Conservation (phyloP, 176 grass and related monocot species). For the Tillandsia fasciculata region DNA sequence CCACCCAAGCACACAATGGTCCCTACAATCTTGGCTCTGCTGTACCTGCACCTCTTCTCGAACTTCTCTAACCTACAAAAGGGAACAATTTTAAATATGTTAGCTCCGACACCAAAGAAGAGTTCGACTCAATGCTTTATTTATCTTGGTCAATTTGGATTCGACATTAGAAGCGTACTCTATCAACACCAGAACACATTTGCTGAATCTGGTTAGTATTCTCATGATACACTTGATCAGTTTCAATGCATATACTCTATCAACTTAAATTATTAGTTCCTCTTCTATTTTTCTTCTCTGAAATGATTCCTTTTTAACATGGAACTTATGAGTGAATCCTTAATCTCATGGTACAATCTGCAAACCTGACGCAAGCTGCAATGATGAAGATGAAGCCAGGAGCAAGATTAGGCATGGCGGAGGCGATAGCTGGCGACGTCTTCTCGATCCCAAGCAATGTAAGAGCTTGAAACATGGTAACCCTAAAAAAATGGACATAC, state of each 20-base stretch:
- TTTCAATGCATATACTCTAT: too few species aligned
- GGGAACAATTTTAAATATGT: neutral
- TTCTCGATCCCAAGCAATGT: slow-evolving; percentile 31
- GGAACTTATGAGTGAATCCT: neutral
- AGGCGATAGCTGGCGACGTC: slow-evolving; percentile 35
- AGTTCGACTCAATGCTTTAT: neutral
- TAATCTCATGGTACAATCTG: neutral
- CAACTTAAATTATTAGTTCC: too few species aligned
- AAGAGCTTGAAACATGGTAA: slow-evolving; percentile 39
- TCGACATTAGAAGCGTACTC: too few species aligned
- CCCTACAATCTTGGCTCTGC: slow-evolving; percentile 45
- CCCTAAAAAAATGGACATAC: slow-evolving; percentile 10
- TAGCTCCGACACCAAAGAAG: neutral
- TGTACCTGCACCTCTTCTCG: slow-evolving; percentile 44
- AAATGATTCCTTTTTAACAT: too few species aligned
- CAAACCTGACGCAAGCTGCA: slow-evolving; percentile 38
- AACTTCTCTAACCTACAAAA: slow-evolving; percentile 51
- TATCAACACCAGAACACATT: too few species aligned
- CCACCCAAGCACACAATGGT: slow-evolving; percentile 55
- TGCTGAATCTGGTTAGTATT: too few species aligned
- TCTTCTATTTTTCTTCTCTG: too few species aligned
- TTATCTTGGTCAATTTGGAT: too few species aligned
- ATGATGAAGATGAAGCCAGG: slow-evolving; percentile 50
- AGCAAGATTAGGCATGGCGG: slow-evolving; percentile 49
- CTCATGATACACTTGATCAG: too few species aligned